Evolutionary conservation across 768 basidiomycete species (phyloP), one percentile per base, ranked within the genome.

Genomic region (Boletales sp.): DNA sequence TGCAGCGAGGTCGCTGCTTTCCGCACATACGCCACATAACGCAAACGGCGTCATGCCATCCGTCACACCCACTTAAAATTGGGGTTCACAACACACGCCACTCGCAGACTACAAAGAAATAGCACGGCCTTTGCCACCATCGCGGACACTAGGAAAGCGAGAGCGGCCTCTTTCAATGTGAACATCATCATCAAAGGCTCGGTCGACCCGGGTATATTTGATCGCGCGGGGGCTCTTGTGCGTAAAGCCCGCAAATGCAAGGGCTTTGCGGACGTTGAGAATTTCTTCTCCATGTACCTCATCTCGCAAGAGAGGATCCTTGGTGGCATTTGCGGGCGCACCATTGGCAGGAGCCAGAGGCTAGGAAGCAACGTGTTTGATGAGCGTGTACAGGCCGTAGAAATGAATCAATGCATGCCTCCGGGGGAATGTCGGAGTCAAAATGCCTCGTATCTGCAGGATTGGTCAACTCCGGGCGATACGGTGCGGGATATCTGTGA

Each of bases 361-460:
- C 87, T 95, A 74, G 58, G 60, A 59, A 30, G 55, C 56, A 58
- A 56, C 55, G 56, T 64, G 63, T 63, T 64, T 61, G 60, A 67
- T 53, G 51, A 61, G 59, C 60, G 38, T 57, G 51, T 54, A 55
- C 47, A 55, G 43, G 55, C 53, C 50, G 50, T 36, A 48, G 34
- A 55, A 54, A 53, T 64, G 64, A 67, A 60, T 70, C 44, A 51
- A 58, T 12, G 48, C 74, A 63, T 71, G 92, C 93, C 83, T 94
- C 90, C 34, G 87, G 74, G 18, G 90, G 90, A 61, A 97, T 97
- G 68, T 95, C 92, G 46, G 87, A 83, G 68, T 98, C 94, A 56
- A 99, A 97, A 69, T 99, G 94, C 53, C 83, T 79, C 14, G 95
- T 97, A 67, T 98, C 94, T 60, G 87, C 90, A 24, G 89, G 86